These are phyloP conservation scores for Carex parvula DNA, from an alignment of 176 grass and related monocot species.

Conservation along the genomic window DNA sequence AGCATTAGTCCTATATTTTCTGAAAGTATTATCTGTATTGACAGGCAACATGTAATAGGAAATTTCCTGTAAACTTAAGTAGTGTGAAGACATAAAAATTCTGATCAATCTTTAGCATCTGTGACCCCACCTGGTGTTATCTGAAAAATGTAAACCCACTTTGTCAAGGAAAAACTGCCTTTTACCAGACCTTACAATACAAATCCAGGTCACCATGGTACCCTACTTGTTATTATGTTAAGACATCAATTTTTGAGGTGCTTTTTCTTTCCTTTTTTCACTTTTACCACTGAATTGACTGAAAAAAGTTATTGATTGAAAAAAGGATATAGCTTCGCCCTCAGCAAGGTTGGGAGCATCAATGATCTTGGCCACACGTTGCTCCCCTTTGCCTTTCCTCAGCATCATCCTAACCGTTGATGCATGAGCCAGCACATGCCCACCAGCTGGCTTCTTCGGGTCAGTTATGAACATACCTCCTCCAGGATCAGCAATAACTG, in stretches of 20 bases:
- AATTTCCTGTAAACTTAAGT: conserved; percentile 4
- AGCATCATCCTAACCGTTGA: conserved; percentile 73
- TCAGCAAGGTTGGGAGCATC: conserved; percentile 90
- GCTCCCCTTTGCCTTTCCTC: conserved; percentile 95
- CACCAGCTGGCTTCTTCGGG: conserved; percentile 82
- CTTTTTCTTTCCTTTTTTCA: neutral
- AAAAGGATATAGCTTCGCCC: conserved; percentile 89
- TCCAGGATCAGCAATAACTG: conserved; percentile 84
- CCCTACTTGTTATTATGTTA: neutral
- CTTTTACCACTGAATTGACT: neutral
- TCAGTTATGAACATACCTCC: conserved; percentile 84
- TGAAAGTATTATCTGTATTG: neutral
- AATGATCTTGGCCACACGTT: conserved; percentile 83
- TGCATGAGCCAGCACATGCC: conserved; percentile 68
- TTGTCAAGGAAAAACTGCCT: conserved; percentile 48
- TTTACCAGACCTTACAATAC: neutral
- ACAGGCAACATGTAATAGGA: neutral
- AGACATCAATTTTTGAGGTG: neutral
- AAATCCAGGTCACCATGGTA: neutral
- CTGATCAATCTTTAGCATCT: conserved; percentile 74
- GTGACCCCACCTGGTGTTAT: conserved; percentile 68
- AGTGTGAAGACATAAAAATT: neutral
- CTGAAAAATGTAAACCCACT: conserved; percentile 62
- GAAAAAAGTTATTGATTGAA: conserved; percentile 18
- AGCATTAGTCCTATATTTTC: neutral